These are phyloP conservation scores for Syncephalastrum sp. DNA, from an alignment of 371 early-diverging fungal species.

Conservation along the genomic window DNA sequence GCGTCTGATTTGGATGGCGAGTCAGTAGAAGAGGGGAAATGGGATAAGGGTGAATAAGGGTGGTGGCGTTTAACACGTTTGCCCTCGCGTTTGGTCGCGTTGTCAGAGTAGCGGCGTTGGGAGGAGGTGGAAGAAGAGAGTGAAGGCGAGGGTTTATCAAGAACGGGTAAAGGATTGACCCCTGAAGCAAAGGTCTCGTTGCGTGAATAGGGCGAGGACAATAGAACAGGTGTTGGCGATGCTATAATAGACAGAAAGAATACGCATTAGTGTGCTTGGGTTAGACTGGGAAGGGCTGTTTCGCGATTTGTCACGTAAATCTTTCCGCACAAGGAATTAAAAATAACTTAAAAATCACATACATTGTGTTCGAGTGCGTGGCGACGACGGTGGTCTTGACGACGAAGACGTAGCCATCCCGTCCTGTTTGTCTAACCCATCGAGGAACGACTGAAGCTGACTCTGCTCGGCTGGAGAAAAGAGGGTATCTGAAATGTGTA, in stretches of 20 bases:
- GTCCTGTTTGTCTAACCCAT: constrained; percentile 7
- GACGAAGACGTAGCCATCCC: constrained; percentile 2
- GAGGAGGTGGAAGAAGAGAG: constrained; percentile 6
- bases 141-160: constrained; percentile 1
- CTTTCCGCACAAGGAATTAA: constrained; percentile 6
- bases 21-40: constrained; percentile 8
- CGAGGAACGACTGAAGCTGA: constrained; percentile 18
- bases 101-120: neutral
- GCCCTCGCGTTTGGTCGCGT: neutral
- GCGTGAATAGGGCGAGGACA: constrained; percentile 22
- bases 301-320: constrained; percentile 11
- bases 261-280: neutral
- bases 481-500: constrained; percentile 1
- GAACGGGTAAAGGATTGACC: constrained; percentile 13
- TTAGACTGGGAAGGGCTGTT: neutral
- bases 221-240: constrained; percentile 21
- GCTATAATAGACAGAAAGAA: constrained; percentile 8
- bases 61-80: too few relatives aligned
- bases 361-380: neutral
- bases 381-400: neutral
- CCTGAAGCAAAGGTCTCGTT: constrained; percentile 16
- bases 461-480: constrained; percentile 15
- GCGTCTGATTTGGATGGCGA: constrained; percentile 5
- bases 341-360: too few relatives aligned
- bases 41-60: neutral